A percentile compares a stretch with the other conserved stretches of the same genome.
These are phyloP conservation scores for Micractinium sp. DNA, from an alignment of 139 green algal species.

Conservation along the genomic window DNA sequence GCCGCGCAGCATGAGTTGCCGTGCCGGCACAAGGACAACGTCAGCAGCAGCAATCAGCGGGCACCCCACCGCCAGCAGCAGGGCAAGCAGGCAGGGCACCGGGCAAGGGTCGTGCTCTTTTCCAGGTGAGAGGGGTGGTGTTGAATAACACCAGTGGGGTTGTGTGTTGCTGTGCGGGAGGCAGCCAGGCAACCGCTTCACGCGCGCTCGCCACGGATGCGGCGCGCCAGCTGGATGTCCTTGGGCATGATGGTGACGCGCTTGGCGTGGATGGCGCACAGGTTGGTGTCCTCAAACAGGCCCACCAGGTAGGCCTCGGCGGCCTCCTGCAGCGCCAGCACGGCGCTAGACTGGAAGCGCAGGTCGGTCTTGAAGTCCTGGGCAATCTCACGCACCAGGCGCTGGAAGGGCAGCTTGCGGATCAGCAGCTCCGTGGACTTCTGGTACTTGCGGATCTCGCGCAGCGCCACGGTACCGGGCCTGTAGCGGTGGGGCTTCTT, in stretches of 20 bases:
- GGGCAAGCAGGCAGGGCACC: too few species aligned
- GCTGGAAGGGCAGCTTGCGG: constrained; percentile 97
- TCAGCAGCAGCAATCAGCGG: too few species aligned
- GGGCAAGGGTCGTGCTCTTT: too few species aligned
- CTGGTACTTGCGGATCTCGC: constrained; percentile 96
- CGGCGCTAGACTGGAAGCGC: constrained; percentile 94
- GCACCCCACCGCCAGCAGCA: too few species aligned
- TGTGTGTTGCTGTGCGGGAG: too few species aligned
- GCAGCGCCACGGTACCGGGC: constrained; percentile 88
- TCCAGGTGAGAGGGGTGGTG: too few species aligned
- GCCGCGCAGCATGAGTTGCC: too few species aligned
- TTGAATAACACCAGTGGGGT: too few species aligned
- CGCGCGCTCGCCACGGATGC: constrained; percentile 68
- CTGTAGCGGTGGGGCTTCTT: constrained; percentile 94
- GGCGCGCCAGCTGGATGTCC: constrained; percentile 76
- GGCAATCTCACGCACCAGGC: constrained; percentile 96
- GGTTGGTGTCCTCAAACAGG: constrained; percentile 99
- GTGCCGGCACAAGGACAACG: too few species aligned
- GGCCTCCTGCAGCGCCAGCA: constrained; percentile 96
- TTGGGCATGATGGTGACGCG: constrained; percentile 84
- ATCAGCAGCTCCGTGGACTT: constrained; percentile 96
- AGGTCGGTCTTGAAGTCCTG: constrained; percentile 99
- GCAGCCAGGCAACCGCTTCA: background rate
- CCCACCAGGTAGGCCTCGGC: constrained; percentile 98
- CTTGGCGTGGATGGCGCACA: constrained; percentile 97